Conservation (phyloP, 2,329 filamentous ascomycete genomes). For the Shiraia bambusicola region DNA sequence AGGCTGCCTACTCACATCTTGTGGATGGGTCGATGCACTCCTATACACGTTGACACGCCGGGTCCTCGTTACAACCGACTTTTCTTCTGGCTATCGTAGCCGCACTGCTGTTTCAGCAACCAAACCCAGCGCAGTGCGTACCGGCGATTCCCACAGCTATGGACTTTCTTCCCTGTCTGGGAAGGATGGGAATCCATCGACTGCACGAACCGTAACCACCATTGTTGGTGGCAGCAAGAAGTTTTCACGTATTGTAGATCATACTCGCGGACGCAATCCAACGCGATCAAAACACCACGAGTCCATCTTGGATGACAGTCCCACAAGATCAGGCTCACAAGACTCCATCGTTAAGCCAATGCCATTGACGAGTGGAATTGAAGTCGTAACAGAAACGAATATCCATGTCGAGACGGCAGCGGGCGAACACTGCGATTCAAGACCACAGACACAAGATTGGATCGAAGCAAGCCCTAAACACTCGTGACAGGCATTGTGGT, state of each 20-base stretch:
- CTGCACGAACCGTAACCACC: slow-evolving; percentile 36
- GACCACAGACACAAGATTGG: not conserved
- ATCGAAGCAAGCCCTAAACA: not conserved
- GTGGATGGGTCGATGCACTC: slow-evolving; percentile 48
- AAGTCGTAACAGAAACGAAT: slow-evolving; percentile 38
- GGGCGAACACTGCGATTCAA: slow-evolving; percentile 11
- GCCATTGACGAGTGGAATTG: slow-evolving; percentile 17
- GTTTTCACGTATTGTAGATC: slow-evolving; percentile 33
- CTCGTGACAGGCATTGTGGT: slow-evolving; percentile 3
- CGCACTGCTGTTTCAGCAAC: slow-evolving; percentile 24
- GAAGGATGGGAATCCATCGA: slow-evolving; percentile 24
- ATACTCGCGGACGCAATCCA: slow-evolving; percentile 21
- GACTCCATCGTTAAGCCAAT: slow-evolving; percentile 38
- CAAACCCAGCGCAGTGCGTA: slow-evolving; percentile 24
- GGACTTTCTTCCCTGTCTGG: slow-evolving; percentile 31
- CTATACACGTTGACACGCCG: slow-evolving; percentile 48
- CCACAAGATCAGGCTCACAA: slow-evolving; percentile 32
- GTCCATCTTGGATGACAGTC: slow-evolving; percentile 24
- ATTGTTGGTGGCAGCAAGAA: slow-evolving; percentile 38
- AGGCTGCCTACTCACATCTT: slow-evolving; percentile 57
- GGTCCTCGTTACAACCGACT: slow-evolving; percentile 39
- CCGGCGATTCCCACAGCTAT: slow-evolving; percentile 28
- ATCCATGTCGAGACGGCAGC: slow-evolving; percentile 33
- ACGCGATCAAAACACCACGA: slow-evolving; percentile 15
- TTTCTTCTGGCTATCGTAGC: slow-evolving; percentile 30